Evolutionary conservation across 2,329 filamentous ascomycete species (phyloP).

Genomic region (Fusarium siculi): DNA sequence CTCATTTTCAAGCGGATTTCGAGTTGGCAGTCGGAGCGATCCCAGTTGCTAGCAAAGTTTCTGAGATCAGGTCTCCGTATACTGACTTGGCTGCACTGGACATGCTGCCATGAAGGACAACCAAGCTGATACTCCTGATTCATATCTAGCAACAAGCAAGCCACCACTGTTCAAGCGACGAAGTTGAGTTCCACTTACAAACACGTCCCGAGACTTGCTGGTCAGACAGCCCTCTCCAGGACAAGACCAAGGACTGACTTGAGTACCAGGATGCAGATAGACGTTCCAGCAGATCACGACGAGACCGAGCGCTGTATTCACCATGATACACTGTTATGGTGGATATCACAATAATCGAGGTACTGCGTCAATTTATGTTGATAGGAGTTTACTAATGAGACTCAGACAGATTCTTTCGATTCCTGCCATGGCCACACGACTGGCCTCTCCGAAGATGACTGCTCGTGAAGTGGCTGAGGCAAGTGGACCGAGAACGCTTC

Average conservation of each 20-base stretch:
- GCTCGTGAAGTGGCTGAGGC: neutral
- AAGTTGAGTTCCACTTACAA: neutral
- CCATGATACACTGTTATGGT: neutral
- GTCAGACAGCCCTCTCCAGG: rapidly evolving
- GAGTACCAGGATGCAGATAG: neutral
- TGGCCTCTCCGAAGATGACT: neutral
- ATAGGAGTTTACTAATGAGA: neutral
- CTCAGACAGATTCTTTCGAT: too few species aligned
- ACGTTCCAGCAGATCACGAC: rapidly evolving
- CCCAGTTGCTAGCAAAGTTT: neutral
- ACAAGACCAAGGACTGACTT: neutral
- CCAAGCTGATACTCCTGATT: neutral
- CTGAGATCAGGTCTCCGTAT: too few species aligned
- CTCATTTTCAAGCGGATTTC: neutral
- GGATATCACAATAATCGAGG: neutral
- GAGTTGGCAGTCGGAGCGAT: rapidly evolving
- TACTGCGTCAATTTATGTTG: too few species aligned
- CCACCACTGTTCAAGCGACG: rapidly evolving
- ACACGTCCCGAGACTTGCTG: rapidly evolving
- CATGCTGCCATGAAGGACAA: neutral
- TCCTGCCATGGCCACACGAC: neutral
- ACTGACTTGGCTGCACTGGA: neutral
- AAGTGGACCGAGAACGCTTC: too few species aligned
- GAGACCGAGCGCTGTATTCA: rapidly evolving
- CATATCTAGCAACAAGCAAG: neutral